Evolutionary conservation across 2,329 filamentous ascomycete species (phyloP).

Genomic region (Verticillium dahliae): DNA sequence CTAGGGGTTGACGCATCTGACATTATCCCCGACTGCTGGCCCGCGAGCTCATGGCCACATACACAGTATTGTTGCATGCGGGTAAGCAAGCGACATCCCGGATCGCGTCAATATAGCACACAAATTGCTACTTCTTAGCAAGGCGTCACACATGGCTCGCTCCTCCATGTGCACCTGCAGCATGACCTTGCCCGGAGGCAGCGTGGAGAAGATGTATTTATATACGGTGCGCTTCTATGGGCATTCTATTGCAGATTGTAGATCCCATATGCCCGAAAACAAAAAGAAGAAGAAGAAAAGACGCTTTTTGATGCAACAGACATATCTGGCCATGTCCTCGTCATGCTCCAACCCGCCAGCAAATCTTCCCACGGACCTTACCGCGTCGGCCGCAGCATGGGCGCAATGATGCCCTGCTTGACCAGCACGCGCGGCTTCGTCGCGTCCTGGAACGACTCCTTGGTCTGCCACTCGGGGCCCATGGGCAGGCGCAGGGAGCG

Average conservation of each 20-base stretch:
- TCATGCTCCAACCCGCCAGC: background rate
- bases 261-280: background rate
- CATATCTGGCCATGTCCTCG: background rate
- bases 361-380: slow-evolving; percentile 12
- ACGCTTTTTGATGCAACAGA: background rate
- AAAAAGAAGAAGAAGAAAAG: background rate
- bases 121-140: too few relatives aligned
- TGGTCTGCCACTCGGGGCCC: slow-evolving; percentile 94
- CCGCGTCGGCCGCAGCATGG: slow-evolving; percentile 69
- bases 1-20: too few relatives aligned
- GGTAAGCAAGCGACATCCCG: too few relatives aligned
- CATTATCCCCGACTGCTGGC: too few relatives aligned
- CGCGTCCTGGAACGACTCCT: slow-evolving; percentile 82
- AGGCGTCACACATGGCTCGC: too few relatives aligned
- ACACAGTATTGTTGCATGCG: too few relatives aligned
- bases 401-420: slow-evolving; percentile 84
- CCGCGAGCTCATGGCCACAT: too few relatives aligned
- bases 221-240: background rate
- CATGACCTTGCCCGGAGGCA: too few relatives aligned
- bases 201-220: background rate
- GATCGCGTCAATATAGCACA: too few relatives aligned
- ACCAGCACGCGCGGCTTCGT: slow-evolving; percentile 86
- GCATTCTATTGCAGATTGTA: background rate
- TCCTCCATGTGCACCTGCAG: too few relatives aligned
- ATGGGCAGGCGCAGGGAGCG: slow-evolving; percentile 78